These are phyloP conservation scores for Gastrolobium bilobum DNA, from an alignment of 306 rosid genomes.

Conservation along the genomic window DNA sequence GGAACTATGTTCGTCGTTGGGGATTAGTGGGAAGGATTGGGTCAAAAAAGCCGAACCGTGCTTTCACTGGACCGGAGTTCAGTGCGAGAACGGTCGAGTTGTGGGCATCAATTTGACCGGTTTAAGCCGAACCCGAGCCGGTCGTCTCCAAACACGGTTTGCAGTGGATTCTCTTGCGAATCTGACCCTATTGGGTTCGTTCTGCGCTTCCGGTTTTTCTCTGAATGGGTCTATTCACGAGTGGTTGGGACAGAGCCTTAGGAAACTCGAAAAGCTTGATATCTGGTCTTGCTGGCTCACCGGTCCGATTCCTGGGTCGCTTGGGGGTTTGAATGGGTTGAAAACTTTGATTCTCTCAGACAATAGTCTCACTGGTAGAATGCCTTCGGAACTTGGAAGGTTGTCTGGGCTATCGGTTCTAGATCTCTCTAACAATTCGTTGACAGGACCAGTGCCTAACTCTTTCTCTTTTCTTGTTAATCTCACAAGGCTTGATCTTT, in stretches of 20 bases:
- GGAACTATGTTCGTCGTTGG: constrained; percentile 81
- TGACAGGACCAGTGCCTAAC: constrained; percentile 71
- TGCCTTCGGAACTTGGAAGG: constrained; percentile 67
- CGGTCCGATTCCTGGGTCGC: constrained; percentile 73
- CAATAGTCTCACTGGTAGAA: constrained; percentile 73
- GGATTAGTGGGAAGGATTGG: constrained; percentile 78
- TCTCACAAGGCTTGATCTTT: constrained; percentile 71
- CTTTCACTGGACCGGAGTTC: constrained; percentile 71
- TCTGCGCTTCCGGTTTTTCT: constrained; percentile 86
- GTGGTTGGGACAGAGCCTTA: constrained; percentile 74
- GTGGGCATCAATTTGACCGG: constrained; percentile 67
- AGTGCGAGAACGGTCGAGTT: constrained; percentile 70
- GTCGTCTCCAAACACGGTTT: constrained; percentile 59
- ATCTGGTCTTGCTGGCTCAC: constrained; percentile 70
- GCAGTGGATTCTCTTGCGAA: constrained; percentile 73
- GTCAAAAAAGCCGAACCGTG: constrained; percentile 79
- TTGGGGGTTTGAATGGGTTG: constrained; percentile 66
- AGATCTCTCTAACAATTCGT: constrained; percentile 74
- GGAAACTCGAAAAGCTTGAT: constrained; percentile 69
- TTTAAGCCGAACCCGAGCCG: constrained; percentile 60
- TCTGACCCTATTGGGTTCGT: constrained; percentile 64
- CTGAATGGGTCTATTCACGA: constrained; percentile 91
- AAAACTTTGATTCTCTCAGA: constrained; percentile 61
- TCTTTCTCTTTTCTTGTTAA: constrained; percentile 63
- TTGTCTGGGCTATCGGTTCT: constrained; percentile 61